Evolutionary conservation across 257 asterid genomes (phyloP).

Genomic region (Penstemon barbatus): DNA sequence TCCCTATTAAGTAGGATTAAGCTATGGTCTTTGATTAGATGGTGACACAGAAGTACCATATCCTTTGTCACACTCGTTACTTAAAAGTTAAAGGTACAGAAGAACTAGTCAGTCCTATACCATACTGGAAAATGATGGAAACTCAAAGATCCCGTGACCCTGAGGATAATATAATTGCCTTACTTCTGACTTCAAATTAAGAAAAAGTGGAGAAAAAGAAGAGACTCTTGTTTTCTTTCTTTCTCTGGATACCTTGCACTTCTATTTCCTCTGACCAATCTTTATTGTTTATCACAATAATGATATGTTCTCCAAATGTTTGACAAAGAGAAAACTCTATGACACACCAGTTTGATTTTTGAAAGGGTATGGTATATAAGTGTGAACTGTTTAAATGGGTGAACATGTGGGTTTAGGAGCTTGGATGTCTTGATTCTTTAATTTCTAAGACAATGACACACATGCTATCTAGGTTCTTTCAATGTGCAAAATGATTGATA

Average conservation of each 20-base stretch:
- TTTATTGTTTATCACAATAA: not conserved
- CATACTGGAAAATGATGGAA: not conserved
- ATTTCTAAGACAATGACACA: not conserved
- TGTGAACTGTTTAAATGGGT: not conserved
- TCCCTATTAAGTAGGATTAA: too few relatives aligned
- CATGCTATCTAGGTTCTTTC: slow-evolving; percentile 14
- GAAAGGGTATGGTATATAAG: not conserved
- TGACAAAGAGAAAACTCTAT: not conserved
- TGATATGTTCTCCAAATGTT: not conserved
- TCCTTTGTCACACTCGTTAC: too few relatives aligned
- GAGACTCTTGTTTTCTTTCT: not conserved
- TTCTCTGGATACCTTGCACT: slow-evolving; percentile 12
- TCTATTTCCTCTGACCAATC: not conserved
- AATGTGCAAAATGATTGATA: not conserved
- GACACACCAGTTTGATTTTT: slow-evolving; percentile 4
- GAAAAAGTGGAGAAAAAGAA: not conserved
- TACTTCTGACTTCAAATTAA: not conserved
- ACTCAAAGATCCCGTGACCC: not conserved
- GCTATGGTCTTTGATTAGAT: too few relatives aligned
- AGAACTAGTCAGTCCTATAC: not conserved
- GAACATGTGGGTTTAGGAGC: slow-evolving; percentile 5
- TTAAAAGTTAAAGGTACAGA: not conserved
- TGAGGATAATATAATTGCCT: not conserved
- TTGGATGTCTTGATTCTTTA: not conserved
- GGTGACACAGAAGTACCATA: too few relatives aligned